Evolutionary conservation across 2,329 filamentous ascomycete genomes (phyloP).

Genomic region (Huntiella omanensis): DNA sequence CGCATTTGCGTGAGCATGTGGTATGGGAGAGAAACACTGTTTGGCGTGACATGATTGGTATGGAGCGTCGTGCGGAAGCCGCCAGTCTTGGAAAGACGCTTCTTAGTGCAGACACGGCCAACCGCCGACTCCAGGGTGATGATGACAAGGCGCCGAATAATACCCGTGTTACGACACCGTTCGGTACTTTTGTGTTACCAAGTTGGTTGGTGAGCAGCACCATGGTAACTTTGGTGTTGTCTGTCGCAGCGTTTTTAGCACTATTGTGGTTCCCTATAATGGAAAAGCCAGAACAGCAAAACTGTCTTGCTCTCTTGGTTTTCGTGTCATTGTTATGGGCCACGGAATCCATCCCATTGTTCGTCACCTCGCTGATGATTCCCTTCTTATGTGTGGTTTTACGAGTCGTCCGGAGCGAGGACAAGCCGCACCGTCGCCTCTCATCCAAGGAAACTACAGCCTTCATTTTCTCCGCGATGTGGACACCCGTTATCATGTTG

Average conservation of each 20-base stretch:
- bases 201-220: constrained; percentile 69
- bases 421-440: constrained; percentile 46
- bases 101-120: constrained; percentile 51
- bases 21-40: constrained; percentile 98
- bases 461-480: constrained; percentile 89
- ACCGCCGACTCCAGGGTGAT: constrained; percentile 67
- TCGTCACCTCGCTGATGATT: constrained; percentile 85
- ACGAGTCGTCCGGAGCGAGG: constrained; percentile 62
- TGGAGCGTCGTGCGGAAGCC: constrained; percentile 86
- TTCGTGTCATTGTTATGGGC: constrained; percentile 93
- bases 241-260: constrained; percentile 27
- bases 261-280: constrained; percentile 61
- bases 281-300: constrained; percentile 77
- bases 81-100: constrained; percentile 77
- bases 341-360: constrained; percentile 92
- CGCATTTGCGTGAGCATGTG: constrained; percentile 87
- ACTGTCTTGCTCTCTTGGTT: constrained; percentile 81
- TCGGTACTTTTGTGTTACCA: constrained; percentile 60
- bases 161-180: constrained; percentile 58
- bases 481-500: constrained; percentile 98
- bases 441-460: constrained; percentile 62
- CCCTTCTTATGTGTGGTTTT: constrained; percentile 84
- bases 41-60: constrained; percentile 96
- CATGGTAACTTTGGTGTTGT: constrained; percentile 55
- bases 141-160: constrained; percentile 42